Base-by-base conservation (phyloP, 1,284 basidiomycete genomes). In the Leccinum fallax region DNA sequence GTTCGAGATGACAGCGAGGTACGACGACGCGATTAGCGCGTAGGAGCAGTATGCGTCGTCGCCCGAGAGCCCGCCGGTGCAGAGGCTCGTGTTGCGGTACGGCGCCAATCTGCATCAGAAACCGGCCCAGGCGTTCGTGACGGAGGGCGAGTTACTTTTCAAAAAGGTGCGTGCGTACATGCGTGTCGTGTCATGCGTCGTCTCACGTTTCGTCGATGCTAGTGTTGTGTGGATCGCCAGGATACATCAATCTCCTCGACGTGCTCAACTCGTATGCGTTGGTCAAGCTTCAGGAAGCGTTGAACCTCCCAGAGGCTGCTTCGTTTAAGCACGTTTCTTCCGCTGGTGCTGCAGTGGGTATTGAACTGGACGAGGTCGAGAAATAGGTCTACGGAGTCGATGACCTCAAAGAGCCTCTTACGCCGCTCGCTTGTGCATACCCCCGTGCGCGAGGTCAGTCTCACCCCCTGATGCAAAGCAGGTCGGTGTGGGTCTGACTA, bases 281-380 rank as follows among this genome's bases (percentile, higher is more conserved):
- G 55, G 97, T 99, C 64, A 94, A 92, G 74, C 86, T 99, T 9
- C 89, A 95, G 57, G 90, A 89, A 68, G 93, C 92, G 1, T 87
- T 94, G 28, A 81, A 85, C 62, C 86, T 98, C 57, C 95, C 97
- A 16, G 97, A 97, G 26, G 97, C 97, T 16, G 95, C 97, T 4
- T 98, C 96, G 1, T 99, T 99, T 89, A 99, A 99, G 83, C 97
- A 99, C 77, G 97, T 99, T 63, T 98, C 96, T 21, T 97, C 97
- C 11, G 97, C 97, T 1, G 97, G 97, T 65, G 96, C 94, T 9
- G 97, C 97, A 46, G 93, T 97, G 32, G 95, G 95, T 52, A 75
- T 96, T 53, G 89, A 90, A 66, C 85, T 99, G 46, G 85, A 88
- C 67, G 90, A 94, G 28, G 84, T 84, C 0, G 96, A 98, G 79